Percentiles rank a stretch among this genome's conserved stretches.
These are phyloP conservation scores for Mycena maculata DNA, from an alignment of 768 basidiomycete species.

Conservation along the genomic window DNA sequence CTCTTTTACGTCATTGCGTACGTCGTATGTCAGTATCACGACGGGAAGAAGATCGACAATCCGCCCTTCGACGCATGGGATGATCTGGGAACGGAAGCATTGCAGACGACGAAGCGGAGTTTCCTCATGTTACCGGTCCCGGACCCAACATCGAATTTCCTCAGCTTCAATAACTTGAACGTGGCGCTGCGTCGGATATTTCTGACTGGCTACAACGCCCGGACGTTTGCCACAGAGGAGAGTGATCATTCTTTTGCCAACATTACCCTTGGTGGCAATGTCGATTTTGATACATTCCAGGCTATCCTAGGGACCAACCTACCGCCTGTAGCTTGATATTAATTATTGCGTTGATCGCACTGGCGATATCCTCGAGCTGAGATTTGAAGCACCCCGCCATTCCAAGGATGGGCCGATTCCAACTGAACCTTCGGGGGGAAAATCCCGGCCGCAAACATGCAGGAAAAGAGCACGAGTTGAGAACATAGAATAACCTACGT, in stretches of 20 bases:
- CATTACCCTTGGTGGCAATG: neutral
- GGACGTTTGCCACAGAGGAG: neutral
- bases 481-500: too few species aligned
- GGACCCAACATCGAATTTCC: neutral
- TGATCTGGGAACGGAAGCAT: neutral
- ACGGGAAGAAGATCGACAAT: slow-evolving; percentile 15
- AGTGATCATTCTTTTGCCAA: neutral
- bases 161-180: neutral
- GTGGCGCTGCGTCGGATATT: neutral
- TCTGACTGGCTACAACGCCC: neutral
- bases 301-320: neutral
- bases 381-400: too few species aligned
- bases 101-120: neutral
- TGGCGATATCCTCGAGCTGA: neutral
- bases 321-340: slow-evolving; percentile 5
- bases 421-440: too few species aligned
- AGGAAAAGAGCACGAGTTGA: too few species aligned
- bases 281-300: slow-evolving; percentile 4
- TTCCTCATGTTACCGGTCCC: neutral
- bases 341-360: neutral
- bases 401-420: too few species aligned
- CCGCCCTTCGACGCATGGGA: slow-evolving; percentile 5
- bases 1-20: slow-evolving; percentile 12
- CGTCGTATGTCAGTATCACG: slow-evolving; percentile 16
- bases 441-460: too few species aligned